These are phyloP conservation scores for Volvox reticuliferus DNA, from an alignment of 139 green algal species.

Conservation along the genomic window DNA sequence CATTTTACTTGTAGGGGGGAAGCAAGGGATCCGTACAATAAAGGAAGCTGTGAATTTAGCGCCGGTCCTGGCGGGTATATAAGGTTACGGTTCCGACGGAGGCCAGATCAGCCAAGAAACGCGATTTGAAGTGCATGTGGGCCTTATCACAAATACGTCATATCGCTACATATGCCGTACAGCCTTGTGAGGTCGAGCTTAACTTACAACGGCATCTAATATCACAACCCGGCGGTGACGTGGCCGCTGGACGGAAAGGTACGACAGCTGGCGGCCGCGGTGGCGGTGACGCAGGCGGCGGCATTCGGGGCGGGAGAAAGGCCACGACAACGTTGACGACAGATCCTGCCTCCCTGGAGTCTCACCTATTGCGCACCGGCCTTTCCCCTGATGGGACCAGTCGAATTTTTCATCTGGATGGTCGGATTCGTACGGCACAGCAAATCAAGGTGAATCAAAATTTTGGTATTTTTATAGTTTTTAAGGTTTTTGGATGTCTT, in stretches of 20 bases:
- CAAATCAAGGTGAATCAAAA: slow-evolving; percentile 54
- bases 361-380: slow-evolving; percentile 41
- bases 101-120: too few species aligned
- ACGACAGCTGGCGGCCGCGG: not conserved
- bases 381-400: slow-evolving; percentile 59
- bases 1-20: too few species aligned
- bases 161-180: not conserved
- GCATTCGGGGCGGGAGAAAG: not conserved
- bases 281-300: not conserved
- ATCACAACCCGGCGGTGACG: not conserved
- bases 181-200: slow-evolving; percentile 59
- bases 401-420: slow-evolving; percentile 58
- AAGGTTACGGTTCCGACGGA: too few species aligned
- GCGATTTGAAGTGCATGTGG: too few species aligned
- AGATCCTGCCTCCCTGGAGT: not conserved
- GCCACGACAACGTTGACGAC: not conserved
- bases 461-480: not conserved
- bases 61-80: too few species aligned
- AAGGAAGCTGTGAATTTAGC: too few species aligned
- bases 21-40: too few species aligned
- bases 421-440: slow-evolving; percentile 15
- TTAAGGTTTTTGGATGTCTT: too few species aligned
- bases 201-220: not conserved
- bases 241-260: not conserved
- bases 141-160: too few species aligned